A percentile compares a stretch with the other conserved stretches of the same genome.
These are phyloP conservation scores for Fusarium guadeloupense DNA, from an alignment of 2,329 filamentous ascomycete genomes.

Conservation along the genomic window DNA sequence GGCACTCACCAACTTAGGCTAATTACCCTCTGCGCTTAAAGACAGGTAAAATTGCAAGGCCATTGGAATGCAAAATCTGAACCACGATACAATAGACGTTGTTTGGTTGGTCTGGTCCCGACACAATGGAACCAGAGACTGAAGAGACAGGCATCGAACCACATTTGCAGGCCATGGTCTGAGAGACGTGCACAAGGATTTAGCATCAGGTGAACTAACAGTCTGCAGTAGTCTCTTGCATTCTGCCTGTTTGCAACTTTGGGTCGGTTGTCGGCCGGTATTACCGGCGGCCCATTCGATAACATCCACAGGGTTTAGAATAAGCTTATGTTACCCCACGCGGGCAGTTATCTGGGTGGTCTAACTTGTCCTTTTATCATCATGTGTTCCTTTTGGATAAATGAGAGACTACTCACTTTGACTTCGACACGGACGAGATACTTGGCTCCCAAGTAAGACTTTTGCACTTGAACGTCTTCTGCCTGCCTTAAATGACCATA, in stretches of 20 bases:
- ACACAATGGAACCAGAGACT: conserved; percentile 9
- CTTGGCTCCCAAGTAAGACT: no score
- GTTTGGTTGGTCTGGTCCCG: conserved; percentile 23
- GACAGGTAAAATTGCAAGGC: not conserved
- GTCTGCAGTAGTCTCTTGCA: not conserved
- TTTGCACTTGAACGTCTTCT: no score
- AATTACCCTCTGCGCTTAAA: not conserved
- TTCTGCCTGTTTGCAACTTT: not conserved
- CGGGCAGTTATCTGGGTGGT: not conserved
- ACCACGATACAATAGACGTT: not conserved
- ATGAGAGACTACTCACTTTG: no score
- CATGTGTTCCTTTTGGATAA: not conserved
- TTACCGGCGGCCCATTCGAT: conserved; percentile 16
- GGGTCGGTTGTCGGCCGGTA: conserved; percentile 13
- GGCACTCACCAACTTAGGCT: conserved; percentile 24
- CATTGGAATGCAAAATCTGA: not conserved
- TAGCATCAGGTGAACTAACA: conserved; percentile 9
- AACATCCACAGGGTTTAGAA: not conserved
- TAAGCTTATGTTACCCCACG: not conserved
- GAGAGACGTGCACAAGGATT: not conserved
- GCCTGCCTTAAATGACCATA: no score
- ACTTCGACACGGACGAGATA: no score
- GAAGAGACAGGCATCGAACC: not conserved
- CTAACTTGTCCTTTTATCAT: not conserved
- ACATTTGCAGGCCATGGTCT: not conserved